Evolutionary conservation across 1,139 yeast species (phyloP).

Genomic region (Kodamaea derodonti): DNA sequence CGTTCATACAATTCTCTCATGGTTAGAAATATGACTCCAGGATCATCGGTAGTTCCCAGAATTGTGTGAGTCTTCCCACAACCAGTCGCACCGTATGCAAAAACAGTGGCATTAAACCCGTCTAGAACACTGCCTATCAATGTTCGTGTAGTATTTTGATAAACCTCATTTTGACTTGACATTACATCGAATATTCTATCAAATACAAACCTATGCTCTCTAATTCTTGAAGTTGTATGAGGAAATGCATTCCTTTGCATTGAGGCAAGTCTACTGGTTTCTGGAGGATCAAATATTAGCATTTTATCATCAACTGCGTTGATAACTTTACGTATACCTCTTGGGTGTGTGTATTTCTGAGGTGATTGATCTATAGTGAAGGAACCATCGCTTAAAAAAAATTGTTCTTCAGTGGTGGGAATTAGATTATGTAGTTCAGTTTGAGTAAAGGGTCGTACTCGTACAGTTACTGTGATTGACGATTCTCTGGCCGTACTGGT

Average conservation of each 20-base stretch:
- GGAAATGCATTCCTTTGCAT: constrained; percentile 61
- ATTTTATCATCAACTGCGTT: constrained; percentile 84
- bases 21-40: constrained; percentile 79
- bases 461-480: constrained; percentile 71
- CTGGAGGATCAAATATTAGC: constrained; percentile 88
- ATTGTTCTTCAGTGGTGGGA: constrained; percentile 27
- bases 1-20: constrained; percentile 69
- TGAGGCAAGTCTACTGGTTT: constrained; percentile 59
- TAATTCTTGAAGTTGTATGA: constrained; percentile 43
- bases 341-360: constrained; percentile 22
- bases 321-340: constrained; percentile 66
- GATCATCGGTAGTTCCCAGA: constrained; percentile 66
- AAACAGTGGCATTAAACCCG: constrained; percentile 87
- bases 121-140: constrained; percentile 71
- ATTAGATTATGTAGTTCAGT: constrained; percentile 49
- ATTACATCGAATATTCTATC: constrained; percentile 70
- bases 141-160: constrained; percentile 63
- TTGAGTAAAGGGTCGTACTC: constrained; percentile 81
- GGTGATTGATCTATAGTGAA: constrained; percentile 18
- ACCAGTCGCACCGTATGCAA: constrained; percentile 98
- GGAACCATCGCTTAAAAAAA: constrained; percentile 60
- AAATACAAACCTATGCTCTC: constrained; percentile 80
- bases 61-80: constrained; percentile 97
- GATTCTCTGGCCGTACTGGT: constrained; percentile 38
- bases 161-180: constrained; percentile 66